Percentiles rank a stretch among this genome's conserved stretches.
Conservation (phyloP, 768 basidiomycete genomes). For the Pilatotrama ljubarskyi region DNA sequence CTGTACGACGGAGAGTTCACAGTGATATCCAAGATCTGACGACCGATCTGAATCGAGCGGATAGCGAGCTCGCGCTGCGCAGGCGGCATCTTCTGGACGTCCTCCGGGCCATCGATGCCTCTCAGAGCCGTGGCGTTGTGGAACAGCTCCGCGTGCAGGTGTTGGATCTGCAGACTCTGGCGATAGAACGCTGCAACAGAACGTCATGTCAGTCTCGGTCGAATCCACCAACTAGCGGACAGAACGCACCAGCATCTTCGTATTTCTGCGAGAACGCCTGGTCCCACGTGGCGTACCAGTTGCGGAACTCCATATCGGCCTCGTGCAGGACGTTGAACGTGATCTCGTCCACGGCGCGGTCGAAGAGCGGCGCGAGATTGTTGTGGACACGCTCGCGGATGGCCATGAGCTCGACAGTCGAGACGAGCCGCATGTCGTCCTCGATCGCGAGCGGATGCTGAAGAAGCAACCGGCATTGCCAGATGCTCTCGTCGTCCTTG, state of each 20-base stretch:
- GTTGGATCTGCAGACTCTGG: conserved; percentile 85
- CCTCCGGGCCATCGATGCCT: conserved; percentile 83
- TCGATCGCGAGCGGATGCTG: conserved; percentile 88
- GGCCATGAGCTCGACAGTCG: conserved; percentile 90
- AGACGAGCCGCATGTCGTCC: conserved; percentile 93
- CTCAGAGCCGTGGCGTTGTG: conserved; percentile 82
- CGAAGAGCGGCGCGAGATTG: conserved; percentile 69
- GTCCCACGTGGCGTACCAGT: conserved; percentile 85
- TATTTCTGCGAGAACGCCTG: conserved; percentile 78
- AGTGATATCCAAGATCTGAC: conserved; percentile 80
- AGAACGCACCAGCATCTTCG: conserved; percentile 68
- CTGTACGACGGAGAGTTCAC: conserved; percentile 82
- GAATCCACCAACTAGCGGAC: neutral
- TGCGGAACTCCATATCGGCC: conserved; percentile 75
- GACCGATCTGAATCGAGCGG: conserved; percentile 80
- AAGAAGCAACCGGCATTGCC: conserved; percentile 74
- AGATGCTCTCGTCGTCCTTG: conserved; percentile 90
- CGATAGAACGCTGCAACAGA: conserved; percentile 70
- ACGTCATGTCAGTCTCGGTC: neutral
- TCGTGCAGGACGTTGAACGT: conserved; percentile 71
- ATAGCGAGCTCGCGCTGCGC: conserved; percentile 80
- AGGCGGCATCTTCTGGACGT: conserved; percentile 80
- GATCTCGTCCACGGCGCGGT: conserved; percentile 71
- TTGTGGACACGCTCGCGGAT: conserved; percentile 87
- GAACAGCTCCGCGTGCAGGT: conserved; percentile 82